Evolutionary conservation across 2,329 filamentous ascomycete genomes (phyloP).

Genomic region (Clarireedia hainanense): DNA sequence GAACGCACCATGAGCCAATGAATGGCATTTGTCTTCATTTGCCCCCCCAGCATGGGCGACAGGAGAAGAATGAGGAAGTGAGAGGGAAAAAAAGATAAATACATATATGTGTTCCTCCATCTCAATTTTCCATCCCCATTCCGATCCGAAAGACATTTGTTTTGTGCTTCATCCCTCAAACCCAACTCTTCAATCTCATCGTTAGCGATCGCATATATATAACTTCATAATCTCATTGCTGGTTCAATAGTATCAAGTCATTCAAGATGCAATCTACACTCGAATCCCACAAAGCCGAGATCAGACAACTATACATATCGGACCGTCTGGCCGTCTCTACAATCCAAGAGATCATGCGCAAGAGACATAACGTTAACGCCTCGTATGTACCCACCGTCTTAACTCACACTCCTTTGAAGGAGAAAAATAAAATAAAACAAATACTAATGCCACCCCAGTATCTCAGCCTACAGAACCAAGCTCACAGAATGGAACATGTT

Average conservation of each 20-base stretch:
- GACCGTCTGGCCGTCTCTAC: constrained; percentile 1
- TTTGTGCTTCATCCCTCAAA: too few species aligned
- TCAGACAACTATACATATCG: constrained; percentile 4
- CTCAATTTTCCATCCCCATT: not conserved
- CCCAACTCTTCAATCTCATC: too few species aligned
- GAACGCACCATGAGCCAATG: not conserved
- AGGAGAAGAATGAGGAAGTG: not conserved
- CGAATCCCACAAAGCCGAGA: constrained; percentile 4
- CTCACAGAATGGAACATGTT: constrained; percentile 8
- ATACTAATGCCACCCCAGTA: not conserved
- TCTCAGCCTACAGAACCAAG: constrained; percentile 9
- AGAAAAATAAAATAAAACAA: not conserved
- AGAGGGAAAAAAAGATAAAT: not conserved
- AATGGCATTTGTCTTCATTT: not conserved
- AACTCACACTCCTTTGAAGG: too few species aligned
- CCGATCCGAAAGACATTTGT: too few species aligned
- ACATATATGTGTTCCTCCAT: constrained; percentile 2
- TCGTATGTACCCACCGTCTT: not conserved
- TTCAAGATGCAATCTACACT: constrained; percentile 4
- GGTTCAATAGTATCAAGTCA: not conserved
- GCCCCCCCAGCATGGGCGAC: too few species aligned
- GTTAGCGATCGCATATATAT: not conserved
- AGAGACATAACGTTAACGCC: constrained; percentile 1
- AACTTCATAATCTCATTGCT: not conserved
- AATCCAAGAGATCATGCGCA: constrained; percentile 9